Conservation (phyloP, 2,329 filamentous ascomycete genomes). For the Acrodontium crateriforme region DNA sequence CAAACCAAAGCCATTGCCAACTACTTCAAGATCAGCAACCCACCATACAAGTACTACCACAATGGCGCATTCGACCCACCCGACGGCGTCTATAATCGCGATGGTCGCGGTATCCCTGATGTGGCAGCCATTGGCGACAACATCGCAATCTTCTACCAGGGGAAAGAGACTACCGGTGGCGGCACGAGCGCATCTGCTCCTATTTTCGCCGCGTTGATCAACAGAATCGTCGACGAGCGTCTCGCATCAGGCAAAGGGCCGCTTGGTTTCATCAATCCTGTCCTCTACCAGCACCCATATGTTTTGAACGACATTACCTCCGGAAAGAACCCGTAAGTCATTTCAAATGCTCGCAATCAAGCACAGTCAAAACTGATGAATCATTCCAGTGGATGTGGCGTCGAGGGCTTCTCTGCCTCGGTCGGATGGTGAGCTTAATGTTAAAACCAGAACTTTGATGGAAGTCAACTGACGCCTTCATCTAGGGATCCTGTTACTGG, state of each 20-base stretch:
- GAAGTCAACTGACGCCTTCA: too few species aligned
- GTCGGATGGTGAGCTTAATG: too few species aligned
- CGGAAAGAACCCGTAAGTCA: conserved; percentile 20
- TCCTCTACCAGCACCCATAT: conserved; percentile 5
- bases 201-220: conserved; percentile 17
- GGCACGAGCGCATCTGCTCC: conserved; percentile 16
- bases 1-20: conserved; percentile 20
- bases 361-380: too few species aligned
- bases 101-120: conserved; percentile 23
- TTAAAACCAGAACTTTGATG: too few species aligned
- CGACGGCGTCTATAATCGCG: conserved; percentile 18
- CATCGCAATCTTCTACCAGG: conserved; percentile 27
- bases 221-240: conserved; percentile 15
- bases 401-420: too few species aligned
- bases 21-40: conserved; percentile 16
- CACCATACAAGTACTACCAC: conserved; percentile 13
- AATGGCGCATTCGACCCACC: conserved; percentile 8
- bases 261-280: conserved; percentile 10
- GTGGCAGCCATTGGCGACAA: conserved; percentile 19
- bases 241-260: conserved; percentile 10
- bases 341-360: too few species aligned
- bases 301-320: conserved; percentile 12
- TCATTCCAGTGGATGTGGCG: too few species aligned
- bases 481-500: conserved; percentile 19
- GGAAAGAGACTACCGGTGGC: conserved; percentile 16